Conservation (phyloP, 2,329 filamentous ascomycete species). For the Tolypocladium amazonense region DNA sequence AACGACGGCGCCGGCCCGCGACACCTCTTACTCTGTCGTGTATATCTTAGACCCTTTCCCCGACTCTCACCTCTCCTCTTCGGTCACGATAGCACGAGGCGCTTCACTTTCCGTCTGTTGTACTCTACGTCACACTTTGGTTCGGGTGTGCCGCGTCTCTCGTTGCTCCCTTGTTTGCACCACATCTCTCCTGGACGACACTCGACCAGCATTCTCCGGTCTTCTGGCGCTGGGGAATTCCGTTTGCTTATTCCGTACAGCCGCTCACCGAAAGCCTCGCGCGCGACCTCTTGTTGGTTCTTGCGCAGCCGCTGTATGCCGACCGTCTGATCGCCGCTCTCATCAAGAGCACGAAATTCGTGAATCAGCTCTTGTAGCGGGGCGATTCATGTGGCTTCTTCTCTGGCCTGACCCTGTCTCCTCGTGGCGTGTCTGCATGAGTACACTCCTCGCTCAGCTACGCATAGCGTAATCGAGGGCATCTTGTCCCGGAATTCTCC, state of each 20-base stretch:
- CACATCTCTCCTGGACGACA: background rate
- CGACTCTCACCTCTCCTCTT: background rate
- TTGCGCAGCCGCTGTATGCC: background rate
- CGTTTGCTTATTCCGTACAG: background rate
- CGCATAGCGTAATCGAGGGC: background rate
- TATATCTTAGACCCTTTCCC: background rate
- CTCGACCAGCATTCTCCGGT: background rate
- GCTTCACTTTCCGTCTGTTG: background rate
- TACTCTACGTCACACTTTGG: background rate
- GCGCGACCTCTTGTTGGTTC: too few relatives aligned
- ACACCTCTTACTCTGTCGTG: background rate
- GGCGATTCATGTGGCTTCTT: background rate
- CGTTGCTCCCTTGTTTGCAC: background rate
- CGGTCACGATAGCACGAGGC: background rate
- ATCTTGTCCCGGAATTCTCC: background rate
- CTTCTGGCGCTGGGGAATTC: background rate
- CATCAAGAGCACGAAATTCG: background rate
- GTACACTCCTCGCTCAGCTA: background rate
- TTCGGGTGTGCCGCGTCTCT: background rate
- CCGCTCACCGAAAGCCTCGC: background rate
- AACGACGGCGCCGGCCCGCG: constrained; percentile 6
- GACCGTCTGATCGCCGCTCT: background rate
- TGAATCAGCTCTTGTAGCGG: background rate
- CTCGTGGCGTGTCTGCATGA: background rate
- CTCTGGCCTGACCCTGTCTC: background rate